These are phyloP conservation scores for Suzukiozyma palmioleophila DNA, from an alignment of 1,139 yeast genomes.

Conservation along the genomic window DNA sequence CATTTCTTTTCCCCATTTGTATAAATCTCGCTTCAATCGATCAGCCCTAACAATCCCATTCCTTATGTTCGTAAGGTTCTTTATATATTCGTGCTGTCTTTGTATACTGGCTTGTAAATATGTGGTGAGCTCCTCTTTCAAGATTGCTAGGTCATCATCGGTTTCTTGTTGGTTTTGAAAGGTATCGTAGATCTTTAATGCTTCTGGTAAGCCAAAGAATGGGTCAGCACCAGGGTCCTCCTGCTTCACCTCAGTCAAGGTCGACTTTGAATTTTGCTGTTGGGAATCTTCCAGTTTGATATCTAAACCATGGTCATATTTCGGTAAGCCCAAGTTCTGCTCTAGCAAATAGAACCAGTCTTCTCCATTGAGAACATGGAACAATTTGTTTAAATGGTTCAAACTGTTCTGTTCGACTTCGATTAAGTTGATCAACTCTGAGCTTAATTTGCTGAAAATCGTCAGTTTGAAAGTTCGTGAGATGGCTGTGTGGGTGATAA, in stretches of 20 bases:
- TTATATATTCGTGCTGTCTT: constrained; percentile 84
- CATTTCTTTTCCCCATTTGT: constrained; percentile 84
- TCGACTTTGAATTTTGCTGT: constrained; percentile 4
- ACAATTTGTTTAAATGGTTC: constrained; percentile 61
- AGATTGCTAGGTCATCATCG: constrained; percentile 23
- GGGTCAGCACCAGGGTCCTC: constrained; percentile 30
- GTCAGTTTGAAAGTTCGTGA: constrained; percentile 57
- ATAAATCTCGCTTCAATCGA: constrained; percentile 62
- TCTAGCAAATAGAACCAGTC: constrained; percentile 68
- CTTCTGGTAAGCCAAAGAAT: constrained; percentile 35
- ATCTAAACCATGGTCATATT: constrained; percentile 61
- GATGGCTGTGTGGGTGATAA: constrained; percentile 67
- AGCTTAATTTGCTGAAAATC: constrained; percentile 53
- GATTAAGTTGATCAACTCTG: constrained; percentile 69
- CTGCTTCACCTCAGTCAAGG: not conserved
- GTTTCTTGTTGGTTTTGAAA: constrained; percentile 26
- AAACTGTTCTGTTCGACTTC: constrained; percentile 77
- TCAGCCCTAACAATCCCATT: constrained; percentile 76
- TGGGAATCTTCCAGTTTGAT: constrained; percentile 19
- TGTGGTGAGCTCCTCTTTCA: constrained; percentile 42
- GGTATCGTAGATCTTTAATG: constrained; percentile 32
- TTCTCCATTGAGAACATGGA: constrained; percentile 82
- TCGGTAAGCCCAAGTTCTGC: constrained; percentile 60
- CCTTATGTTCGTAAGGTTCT: constrained; percentile 68
- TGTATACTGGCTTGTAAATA: constrained; percentile 57